Conservation (phyloP, 257 asterid species). For the Solanum bulbocastanum region DNA sequence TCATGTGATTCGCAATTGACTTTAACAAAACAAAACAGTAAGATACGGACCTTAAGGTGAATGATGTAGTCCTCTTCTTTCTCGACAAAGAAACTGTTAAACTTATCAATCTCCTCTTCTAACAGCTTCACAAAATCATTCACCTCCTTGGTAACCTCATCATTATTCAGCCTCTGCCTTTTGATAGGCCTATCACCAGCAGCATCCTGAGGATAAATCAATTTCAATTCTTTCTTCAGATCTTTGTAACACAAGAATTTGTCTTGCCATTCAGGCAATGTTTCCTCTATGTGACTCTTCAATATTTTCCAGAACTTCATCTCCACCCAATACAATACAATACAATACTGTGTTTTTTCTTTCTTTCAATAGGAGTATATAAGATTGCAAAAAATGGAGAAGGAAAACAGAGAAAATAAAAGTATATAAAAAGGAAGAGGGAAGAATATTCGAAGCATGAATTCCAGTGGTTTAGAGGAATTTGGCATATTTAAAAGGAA, state of each 20-base stretch:
- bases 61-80: conserved; percentile 27
- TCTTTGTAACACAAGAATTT: conserved; percentile 28
- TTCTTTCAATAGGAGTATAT: too few relatives aligned
- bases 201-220: conserved; percentile 9
- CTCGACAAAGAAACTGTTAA: conserved; percentile 22
- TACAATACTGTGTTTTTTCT: too few relatives aligned
- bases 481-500: neutral
- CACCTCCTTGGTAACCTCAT: conserved; percentile 10
- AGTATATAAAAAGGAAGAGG: neutral
- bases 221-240: conserved; percentile 23
- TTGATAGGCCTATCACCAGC: conserved; percentile 6
- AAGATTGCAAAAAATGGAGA: neutral
- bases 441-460: neutral
- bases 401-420: neutral
- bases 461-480: neutral
- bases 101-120: conserved; percentile 30
- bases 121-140: conserved; percentile 24
- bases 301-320: conserved; percentile 27
- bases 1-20: neutral
- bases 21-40: neutral
- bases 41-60: conserved; percentile 8
- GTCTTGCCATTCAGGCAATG: conserved; percentile 27
- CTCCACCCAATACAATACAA: neutral
- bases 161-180: conserved; percentile 3
- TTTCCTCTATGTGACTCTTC: conserved; percentile 20